A percentile compares a stretch with the other conserved stretches of the same genome.
Evolutionary conservation across 345 rosid species (phyloP).

Genomic region (Corchorus capsularis): DNA sequence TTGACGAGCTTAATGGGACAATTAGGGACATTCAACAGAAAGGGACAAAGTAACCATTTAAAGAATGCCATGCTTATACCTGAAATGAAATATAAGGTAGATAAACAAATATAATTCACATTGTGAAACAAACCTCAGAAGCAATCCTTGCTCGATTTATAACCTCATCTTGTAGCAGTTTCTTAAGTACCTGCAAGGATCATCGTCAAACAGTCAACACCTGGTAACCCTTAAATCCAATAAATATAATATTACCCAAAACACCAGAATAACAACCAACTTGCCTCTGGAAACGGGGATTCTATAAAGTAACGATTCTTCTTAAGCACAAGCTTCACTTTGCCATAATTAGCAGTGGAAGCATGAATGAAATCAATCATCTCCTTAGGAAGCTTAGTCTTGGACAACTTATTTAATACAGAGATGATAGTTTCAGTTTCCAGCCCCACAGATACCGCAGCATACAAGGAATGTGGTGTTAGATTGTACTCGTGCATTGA

Average conservation of each 20-base stretch:
- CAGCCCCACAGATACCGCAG: slow-evolving; percentile 94
- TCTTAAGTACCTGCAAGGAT: slow-evolving; percentile 71
- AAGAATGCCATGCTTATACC: background rate
- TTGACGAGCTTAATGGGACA: background rate
- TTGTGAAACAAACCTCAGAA: slow-evolving; percentile 63
- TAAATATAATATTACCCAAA: slow-evolving; percentile 2
- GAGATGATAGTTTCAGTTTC: slow-evolving; percentile 88
- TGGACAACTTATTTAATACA: slow-evolving; percentile 86
- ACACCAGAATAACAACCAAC: slow-evolving; percentile 28
- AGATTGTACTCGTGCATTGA: slow-evolving; percentile 96
- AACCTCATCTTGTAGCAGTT: slow-evolving; percentile 68
- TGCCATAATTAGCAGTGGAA: slow-evolving; percentile 95
- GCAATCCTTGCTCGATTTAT: slow-evolving; percentile 65
- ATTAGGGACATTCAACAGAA: background rate
- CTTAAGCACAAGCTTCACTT: slow-evolving; percentile 96
- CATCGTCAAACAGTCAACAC: background rate
- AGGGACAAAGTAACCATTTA: background rate
- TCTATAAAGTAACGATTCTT: slow-evolving; percentile 89
- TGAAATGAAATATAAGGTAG: background rate
- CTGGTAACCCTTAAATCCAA: slow-evolving; percentile 2
- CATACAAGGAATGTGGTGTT: slow-evolving; percentile 94
- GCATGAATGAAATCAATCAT: slow-evolving; percentile 82
- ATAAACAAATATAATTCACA: slow-evolving; percentile 3
- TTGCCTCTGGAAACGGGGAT: slow-evolving; percentile 90
- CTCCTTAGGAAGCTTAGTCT: slow-evolving; percentile 89